phyloP scores from a whole-genome alignment of 768 basidiomycete genomes.

The Trametes maxima region DNA sequence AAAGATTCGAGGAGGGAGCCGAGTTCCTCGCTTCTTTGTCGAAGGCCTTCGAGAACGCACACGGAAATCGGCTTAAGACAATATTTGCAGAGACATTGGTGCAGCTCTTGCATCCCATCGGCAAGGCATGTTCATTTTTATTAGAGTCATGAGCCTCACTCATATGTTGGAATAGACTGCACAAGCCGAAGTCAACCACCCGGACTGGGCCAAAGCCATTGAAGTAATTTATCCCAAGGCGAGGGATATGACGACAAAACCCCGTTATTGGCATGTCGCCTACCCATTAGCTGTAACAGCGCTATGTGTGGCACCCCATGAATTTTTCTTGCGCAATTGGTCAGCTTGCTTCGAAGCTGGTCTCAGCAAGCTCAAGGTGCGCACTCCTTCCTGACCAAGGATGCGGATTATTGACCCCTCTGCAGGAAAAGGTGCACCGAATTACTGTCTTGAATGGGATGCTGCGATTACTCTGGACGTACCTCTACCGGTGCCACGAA shows the following conservation, averaged over 20 bases:
- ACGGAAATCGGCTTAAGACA: conserved; percentile 80
- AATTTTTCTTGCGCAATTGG: conserved; percentile 87
- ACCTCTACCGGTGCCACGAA: conserved; percentile 92
- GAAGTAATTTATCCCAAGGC: conserved; percentile 82
- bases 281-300: conserved; percentile 84
- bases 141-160: background rate
- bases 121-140: conserved; percentile 56
- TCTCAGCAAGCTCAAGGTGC: conserved; percentile 79
- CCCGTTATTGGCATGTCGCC: conserved; percentile 85
- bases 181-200: conserved; percentile 94
- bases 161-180: conserved; percentile 60
- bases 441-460: conserved; percentile 78
- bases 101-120: conserved; percentile 80
- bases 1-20: conserved; percentile 90
- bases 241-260: conserved; percentile 83
- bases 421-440: conserved; percentile 76
- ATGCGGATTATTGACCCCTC: background rate
- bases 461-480: conserved; percentile 87
- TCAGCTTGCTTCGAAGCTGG: conserved; percentile 69
- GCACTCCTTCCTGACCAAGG: background rate
- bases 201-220: conserved; percentile 91
- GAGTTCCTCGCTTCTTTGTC: conserved; percentile 88
- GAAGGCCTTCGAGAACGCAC: conserved; percentile 80
- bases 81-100: conserved; percentile 85
- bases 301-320: conserved; percentile 85